A percentile compares a stretch with the other conserved stretches of the same genome.
These are phyloP conservation scores for Fusarium musae DNA, from an alignment of 2,329 filamentous ascomycete species.

Conservation along the genomic window DNA sequence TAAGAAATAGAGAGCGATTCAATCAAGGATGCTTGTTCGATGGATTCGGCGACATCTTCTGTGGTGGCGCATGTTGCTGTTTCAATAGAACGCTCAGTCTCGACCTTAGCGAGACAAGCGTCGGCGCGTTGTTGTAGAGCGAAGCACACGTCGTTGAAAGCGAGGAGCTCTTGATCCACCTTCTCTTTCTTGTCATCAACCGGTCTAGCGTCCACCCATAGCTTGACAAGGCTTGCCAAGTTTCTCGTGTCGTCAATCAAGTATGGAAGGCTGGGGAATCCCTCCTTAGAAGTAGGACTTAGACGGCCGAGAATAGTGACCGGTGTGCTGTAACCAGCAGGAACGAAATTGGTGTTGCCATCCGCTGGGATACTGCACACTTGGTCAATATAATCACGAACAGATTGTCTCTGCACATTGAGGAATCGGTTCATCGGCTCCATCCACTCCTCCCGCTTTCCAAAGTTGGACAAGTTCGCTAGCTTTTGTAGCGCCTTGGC, in stretches of 20 bases:
- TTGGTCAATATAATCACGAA: slow-evolving; percentile 88
- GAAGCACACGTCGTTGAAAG: slow-evolving; percentile 64
- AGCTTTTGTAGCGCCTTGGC: slow-evolving; percentile 92
- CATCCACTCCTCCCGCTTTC: slow-evolving; percentile 98
- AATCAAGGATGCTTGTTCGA: slow-evolving; percentile 58
- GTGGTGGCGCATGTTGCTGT: slow-evolving; percentile 43
- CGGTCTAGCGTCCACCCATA: slow-evolving; percentile 74
- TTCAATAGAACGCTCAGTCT: slow-evolving; percentile 56
- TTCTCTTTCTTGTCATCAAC: slow-evolving; percentile 50
- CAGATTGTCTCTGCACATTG: slow-evolving; percentile 76
- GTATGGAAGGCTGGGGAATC: slow-evolving; percentile 92
- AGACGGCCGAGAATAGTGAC: slow-evolving; percentile 88
- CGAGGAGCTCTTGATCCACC: slow-evolving; percentile 61
- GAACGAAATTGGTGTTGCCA: slow-evolving; percentile 70
- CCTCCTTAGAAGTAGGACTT: slow-evolving; percentile 83
- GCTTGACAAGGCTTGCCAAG: slow-evolving; percentile 82
- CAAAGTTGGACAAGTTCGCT: slow-evolving; percentile 90
- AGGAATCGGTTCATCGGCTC: slow-evolving; percentile 96
- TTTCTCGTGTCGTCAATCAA: slow-evolving; percentile 89
- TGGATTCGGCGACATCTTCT: slow-evolving; percentile 58
- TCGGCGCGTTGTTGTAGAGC: slow-evolving; percentile 62
- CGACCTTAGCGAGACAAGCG: slow-evolving; percentile 62
- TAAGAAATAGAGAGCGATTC: slow-evolving; percentile 50
- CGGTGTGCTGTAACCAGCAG: slow-evolving; percentile 91
- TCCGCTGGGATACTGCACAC: slow-evolving; percentile 86